Conservation (phyloP, 768 basidiomycete species). For the Basidioascus undulatus region DNA sequence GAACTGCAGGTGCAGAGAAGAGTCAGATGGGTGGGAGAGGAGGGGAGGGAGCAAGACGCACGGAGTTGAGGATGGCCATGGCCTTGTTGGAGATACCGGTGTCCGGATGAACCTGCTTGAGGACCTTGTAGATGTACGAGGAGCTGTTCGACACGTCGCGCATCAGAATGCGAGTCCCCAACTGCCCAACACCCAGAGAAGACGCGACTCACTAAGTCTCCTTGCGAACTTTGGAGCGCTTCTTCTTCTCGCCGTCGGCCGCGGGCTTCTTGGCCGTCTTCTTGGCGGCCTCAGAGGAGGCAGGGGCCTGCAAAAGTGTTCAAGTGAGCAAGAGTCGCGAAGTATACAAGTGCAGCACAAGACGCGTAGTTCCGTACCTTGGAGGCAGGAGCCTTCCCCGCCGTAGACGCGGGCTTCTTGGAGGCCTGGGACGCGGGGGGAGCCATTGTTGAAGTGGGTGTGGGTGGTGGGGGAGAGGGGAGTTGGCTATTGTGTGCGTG, state of each 20-base stretch:
- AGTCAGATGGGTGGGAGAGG: not conserved
- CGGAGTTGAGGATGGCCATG: conserved; percentile 74
- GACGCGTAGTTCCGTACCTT: no score
- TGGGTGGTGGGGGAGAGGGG: no score
- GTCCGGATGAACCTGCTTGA: conserved; percentile 69
- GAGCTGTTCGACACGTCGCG: conserved; percentile 8
- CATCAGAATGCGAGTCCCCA: no score
- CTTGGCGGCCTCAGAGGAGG: conserved; percentile 2
- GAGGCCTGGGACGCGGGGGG: no score
- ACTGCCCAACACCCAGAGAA: no score
- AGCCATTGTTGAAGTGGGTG: no score
- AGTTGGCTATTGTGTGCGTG: no score
- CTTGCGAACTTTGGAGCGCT: conserved; percentile 49
- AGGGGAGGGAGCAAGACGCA: conserved; percentile 6
- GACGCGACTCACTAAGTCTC: conserved; percentile 36
- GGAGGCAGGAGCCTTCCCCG: conserved; percentile 31
- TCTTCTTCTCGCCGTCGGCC: conserved; percentile 8
- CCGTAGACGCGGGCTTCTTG: conserved; percentile 32
- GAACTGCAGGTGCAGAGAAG: conserved; percentile 8
- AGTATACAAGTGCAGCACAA: no score
- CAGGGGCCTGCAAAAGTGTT: conserved; percentile 7
- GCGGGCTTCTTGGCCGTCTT: conserved; percentile 11
- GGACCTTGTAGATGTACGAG: conserved; percentile 16
- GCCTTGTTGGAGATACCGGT: conserved; percentile 99
- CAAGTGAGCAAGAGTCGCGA: no score